Percentiles rank a stretch among this genome's conserved stretches.
phyloP scores from a whole-genome alignment of 768 basidiomycete species.

The Psilocybe tampanensis region DNA sequence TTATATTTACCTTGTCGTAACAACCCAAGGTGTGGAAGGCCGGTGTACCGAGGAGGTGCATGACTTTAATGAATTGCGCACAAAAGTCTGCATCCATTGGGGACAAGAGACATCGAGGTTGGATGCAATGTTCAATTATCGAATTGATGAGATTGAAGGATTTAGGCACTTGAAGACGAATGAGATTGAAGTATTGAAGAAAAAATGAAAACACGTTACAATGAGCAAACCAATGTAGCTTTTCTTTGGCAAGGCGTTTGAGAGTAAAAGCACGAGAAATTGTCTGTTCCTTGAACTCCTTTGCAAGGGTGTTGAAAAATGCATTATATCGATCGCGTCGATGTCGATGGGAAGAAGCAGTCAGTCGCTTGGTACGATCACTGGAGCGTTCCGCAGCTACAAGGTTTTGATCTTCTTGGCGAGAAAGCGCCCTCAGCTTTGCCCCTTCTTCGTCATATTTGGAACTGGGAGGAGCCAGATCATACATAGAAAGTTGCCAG shows the following conservation, averaged over 20 bases:
- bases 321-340: slow-evolving; percentile 67
- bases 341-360: slow-evolving; percentile 58
- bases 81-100: slow-evolving; percentile 97
- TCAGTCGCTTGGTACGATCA: slow-evolving; percentile 60
- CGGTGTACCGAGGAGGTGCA: slow-evolving; percentile 88
- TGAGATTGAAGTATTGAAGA: not conserved
- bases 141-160: slow-evolving; percentile 55
- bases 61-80: slow-evolving; percentile 84
- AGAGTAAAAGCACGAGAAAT: slow-evolving; percentile 72
- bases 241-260: slow-evolving; percentile 77
- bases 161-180: slow-evolving; percentile 39
- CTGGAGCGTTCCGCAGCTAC: slow-evolving; percentile 71
- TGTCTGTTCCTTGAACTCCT: slow-evolving; percentile 79
- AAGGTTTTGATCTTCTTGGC: slow-evolving; percentile 67
- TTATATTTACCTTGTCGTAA: slow-evolving; percentile 70
- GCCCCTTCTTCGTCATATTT: slow-evolving; percentile 82
- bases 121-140: slow-evolving; percentile 89
- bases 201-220: slow-evolving; percentile 31
- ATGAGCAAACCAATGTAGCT: slow-evolving; percentile 81
- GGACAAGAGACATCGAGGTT: slow-evolving; percentile 89
- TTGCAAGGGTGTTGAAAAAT: slow-evolving; percentile 59
- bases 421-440: slow-evolving; percentile 59
- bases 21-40: slow-evolving; percentile 85
- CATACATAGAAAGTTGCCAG: slow-evolving; percentile 95
- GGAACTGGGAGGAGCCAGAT: slow-evolving; percentile 74